A percentile compares a stretch with the other conserved stretches of the same genome.
Conservation (phyloP, 176 grass and related monocot species). For the Leersia perrieri region DNA sequence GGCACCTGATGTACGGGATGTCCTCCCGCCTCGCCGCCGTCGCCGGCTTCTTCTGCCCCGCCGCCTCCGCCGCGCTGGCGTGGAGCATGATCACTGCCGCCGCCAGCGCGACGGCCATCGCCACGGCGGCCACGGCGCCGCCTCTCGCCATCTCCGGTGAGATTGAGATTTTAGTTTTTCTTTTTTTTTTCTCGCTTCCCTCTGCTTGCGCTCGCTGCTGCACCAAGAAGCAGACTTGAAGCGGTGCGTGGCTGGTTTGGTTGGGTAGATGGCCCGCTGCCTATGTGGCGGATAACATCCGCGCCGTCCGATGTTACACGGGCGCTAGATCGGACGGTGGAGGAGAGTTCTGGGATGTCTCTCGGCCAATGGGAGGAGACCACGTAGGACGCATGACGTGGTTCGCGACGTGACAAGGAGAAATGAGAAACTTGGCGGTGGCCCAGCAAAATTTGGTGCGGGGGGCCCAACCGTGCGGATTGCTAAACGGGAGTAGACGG, state of each 20-base stretch:
- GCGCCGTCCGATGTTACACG: constrained; percentile 14
- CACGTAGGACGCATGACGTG: constrained; percentile 42
- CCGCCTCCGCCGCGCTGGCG: not conserved
- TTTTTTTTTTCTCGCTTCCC: not conserved
- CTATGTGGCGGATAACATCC: not conserved
- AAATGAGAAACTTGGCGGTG: not conserved
- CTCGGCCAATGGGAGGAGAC: constrained; percentile 34
- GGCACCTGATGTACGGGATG: constrained; percentile 87
- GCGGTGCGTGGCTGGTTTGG: not conserved
- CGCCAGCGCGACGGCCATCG: constrained; percentile 27
- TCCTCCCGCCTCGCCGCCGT: constrained; percentile 84
- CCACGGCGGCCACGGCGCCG: not conserved
- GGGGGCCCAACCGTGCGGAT: too few relatives aligned
- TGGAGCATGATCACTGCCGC: not conserved
- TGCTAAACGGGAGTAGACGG: not conserved
- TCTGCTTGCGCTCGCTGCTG: not conserved
- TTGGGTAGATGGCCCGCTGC: not conserved
- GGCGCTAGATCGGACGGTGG: not conserved
- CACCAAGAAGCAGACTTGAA: not conserved
- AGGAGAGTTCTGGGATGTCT: not conserved
- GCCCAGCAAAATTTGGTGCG: not conserved
- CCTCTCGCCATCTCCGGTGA: constrained; percentile 29
- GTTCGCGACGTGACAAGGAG: not conserved
- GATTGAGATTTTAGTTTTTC: not conserved
- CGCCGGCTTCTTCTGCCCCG: constrained; percentile 55